These are phyloP conservation scores for Physcomitrellopsis africana DNA, from an alignment of 225 moss, liverwort and hornwort species.

Conservation along the genomic window DNA sequence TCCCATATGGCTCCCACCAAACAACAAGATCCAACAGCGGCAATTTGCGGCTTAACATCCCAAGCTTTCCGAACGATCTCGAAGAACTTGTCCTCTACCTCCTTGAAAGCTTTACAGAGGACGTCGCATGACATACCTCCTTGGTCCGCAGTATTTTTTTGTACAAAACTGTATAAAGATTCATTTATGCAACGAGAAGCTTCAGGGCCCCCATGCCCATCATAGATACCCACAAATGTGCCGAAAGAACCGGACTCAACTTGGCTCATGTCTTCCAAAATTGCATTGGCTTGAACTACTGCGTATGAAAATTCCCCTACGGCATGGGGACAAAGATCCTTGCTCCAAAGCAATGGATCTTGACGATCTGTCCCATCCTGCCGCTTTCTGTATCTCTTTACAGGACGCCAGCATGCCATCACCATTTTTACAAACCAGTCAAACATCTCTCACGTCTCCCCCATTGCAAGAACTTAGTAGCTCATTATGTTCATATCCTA, in stretches of 20 bases:
- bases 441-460: constrained; percentile 82
- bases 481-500: constrained; percentile 25
- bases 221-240: constrained; percentile 93
- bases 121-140: constrained; percentile 78
- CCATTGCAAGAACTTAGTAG: constrained; percentile 27
- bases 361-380: constrained; percentile 78
- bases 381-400: constrained; percentile 63
- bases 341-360: constrained; percentile 89
- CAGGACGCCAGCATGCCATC: constrained; percentile 94
- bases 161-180: constrained; percentile 50
- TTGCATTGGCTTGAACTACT: constrained; percentile 92
- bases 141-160: constrained; percentile 58
- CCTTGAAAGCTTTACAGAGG: constrained; percentile 76
- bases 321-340: constrained; percentile 73
- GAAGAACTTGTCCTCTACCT: constrained; percentile 78
- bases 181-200: constrained; percentile 89
- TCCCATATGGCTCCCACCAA: constrained; percentile 80
- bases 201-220: constrained; percentile 98
- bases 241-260: constrained; percentile 85
- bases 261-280: constrained; percentile 91
- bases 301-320: constrained; percentile 87
- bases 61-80: constrained; percentile 73
- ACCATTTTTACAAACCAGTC: constrained; percentile 96
- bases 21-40: constrained; percentile 92
- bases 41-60: constrained; percentile 84